Evolutionary conservation across 2,329 filamentous ascomycete genomes (phyloP).

Genomic region (Chlorencoelia australis): DNA sequence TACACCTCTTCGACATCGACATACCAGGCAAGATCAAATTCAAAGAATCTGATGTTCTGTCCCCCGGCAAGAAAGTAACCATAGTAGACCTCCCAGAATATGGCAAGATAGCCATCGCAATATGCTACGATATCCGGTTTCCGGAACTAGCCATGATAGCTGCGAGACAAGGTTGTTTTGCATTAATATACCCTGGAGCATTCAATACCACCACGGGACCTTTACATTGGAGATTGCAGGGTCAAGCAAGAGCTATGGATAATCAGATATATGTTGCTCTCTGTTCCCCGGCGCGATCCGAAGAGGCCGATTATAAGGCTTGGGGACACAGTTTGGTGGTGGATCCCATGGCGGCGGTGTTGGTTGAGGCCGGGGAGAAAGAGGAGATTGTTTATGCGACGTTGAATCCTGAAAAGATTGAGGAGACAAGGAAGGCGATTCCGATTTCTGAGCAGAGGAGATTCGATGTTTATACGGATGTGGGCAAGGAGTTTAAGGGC

Average conservation of each 20-base stretch:
- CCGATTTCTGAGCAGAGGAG: slow-evolving; percentile 75
- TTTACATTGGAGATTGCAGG: slow-evolving; percentile 82
- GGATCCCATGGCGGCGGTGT: slow-evolving; percentile 76
- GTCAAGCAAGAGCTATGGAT: slow-evolving; percentile 74
- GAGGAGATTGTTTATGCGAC: slow-evolving; percentile 70
- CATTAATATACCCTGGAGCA: slow-evolving; percentile 87
- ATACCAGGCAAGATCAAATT: slow-evolving; percentile 94
- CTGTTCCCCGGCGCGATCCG: slow-evolving; percentile 82
- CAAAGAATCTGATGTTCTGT: slow-evolving; percentile 80
- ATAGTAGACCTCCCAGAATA: slow-evolving; percentile 81
- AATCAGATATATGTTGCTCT: slow-evolving; percentile 91
- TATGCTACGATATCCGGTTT: slow-evolving; percentile 97
- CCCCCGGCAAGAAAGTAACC: slow-evolving; percentile 75
- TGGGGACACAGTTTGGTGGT: slow-evolving; percentile 87
- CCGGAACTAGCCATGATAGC: slow-evolving; percentile 87
- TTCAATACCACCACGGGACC: slow-evolving; percentile 93
- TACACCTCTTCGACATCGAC: slow-evolving; percentile 95
- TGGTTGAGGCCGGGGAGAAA: slow-evolving; percentile 66
- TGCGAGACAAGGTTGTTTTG: slow-evolving; percentile 75
- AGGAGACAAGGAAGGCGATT: slow-evolving; percentile 70
- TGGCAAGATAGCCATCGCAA: slow-evolving; percentile 77
- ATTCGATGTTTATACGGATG: slow-evolving; percentile 93
- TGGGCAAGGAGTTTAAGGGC: slow-evolving; percentile 44
- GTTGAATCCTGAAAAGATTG: slow-evolving; percentile 57
- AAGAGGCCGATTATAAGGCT: slow-evolving; percentile 69